Conservation (phyloP, 2,329 filamentous ascomycete genomes). For the Furcasterigmium furcatum region DNA sequence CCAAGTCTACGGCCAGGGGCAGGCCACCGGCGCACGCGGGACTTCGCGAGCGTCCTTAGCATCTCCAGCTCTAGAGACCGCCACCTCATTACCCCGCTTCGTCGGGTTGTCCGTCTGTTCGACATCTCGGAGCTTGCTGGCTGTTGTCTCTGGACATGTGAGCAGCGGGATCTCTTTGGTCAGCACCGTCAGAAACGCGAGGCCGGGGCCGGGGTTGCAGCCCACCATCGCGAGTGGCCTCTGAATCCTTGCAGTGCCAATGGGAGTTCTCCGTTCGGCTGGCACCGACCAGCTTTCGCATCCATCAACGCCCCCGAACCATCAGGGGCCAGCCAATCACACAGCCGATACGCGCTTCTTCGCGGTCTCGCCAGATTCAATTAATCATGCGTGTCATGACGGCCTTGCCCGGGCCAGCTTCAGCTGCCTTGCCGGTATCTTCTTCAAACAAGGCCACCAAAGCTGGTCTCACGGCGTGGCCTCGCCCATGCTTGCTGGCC, state of each 20-base stretch:
- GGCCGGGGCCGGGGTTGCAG: not conserved
- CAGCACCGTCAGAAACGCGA: conserved; percentile 4
- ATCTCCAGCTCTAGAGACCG: no score
- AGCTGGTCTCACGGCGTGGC: no score
- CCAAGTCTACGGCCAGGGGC: no score
- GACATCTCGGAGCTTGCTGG: no score
- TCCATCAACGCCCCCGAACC: not conserved
- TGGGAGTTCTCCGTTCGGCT: not conserved
- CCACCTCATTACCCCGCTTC: no score
- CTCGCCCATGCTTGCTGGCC: not conserved
- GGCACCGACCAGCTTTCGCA: conserved; percentile 1
- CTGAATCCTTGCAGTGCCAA: not conserved
- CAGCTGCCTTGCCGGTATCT: conserved; percentile 1
- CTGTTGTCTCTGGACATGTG: not conserved
- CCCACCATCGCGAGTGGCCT: not conserved
- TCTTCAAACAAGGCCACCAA: not conserved
- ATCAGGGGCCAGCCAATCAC: not conserved
- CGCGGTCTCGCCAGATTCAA: not conserved
- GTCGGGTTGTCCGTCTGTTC: no score
- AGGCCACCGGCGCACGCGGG: no score
- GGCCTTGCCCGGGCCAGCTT: not conserved
- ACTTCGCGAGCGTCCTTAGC: no score
- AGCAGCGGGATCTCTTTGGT: not conserved
- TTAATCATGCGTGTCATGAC: conserved; percentile 5
- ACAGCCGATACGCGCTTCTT: conserved; percentile 1